Conservation (phyloP, 202 grass and related monocot genomes). For the Elaeis oleifera region DNA sequence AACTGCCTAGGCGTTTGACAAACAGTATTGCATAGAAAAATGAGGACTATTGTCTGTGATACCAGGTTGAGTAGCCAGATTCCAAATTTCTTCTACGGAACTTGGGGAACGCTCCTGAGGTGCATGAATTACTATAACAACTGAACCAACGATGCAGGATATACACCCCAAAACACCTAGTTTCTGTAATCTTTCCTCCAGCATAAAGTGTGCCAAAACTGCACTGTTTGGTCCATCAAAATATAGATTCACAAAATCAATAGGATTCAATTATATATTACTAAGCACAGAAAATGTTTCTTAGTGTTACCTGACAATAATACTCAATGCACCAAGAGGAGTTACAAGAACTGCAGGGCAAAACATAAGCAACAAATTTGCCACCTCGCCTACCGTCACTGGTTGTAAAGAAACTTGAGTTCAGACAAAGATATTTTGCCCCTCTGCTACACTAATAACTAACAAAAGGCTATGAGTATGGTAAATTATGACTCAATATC, state of each 20-base stretch:
- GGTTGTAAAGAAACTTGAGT: conserved; percentile 27
- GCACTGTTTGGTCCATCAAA: conserved; percentile 38
- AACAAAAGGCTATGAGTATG: no score
- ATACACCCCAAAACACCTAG: conserved; percentile 80
- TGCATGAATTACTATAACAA: conserved; percentile 84
- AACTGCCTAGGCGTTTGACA: no score
- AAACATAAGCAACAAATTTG: conserved; percentile 82
- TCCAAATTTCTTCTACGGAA: conserved; percentile 84
- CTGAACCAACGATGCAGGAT: conserved; percentile 84
- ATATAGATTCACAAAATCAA: background rate
- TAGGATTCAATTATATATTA: no score
- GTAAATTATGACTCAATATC: no score
- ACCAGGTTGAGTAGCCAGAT: conserved; percentile 90
- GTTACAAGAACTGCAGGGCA: conserved; percentile 82
- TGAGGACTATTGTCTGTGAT: background rate
- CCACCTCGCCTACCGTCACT: conserved; percentile 82
- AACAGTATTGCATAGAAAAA: no score
- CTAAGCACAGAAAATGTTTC: background rate
- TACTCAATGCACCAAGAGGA: conserved; percentile 86
- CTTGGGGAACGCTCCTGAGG: conserved; percentile 58
- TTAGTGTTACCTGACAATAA: conserved; percentile 70
- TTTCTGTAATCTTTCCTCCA: conserved; percentile 71
- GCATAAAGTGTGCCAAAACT: conserved; percentile 71
- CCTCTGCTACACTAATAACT: no score
- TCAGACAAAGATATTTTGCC: no score